Base-by-base conservation (phyloP, 805 yeast genomes). In the Suhomyces pyralidae region DNA sequence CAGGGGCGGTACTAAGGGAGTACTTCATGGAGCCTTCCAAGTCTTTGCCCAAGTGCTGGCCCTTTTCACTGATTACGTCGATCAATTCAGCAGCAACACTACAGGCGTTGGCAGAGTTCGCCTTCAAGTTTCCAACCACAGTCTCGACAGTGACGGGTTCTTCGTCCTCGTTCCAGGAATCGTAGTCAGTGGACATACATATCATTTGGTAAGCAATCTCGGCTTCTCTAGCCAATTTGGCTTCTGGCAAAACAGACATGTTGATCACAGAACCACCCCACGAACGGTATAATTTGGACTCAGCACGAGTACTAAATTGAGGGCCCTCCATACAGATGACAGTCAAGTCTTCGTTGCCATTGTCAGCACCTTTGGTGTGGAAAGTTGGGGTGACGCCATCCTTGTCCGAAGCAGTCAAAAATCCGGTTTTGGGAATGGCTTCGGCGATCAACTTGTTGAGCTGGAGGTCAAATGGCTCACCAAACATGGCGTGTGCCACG, bases 311-410 rank as follows among this genome's bases (percentile, higher is more conserved):
- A 38, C 96, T 86, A 71, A 94, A 94, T 48, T 94, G 97, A 3
- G 99, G 99, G 43, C 99, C 99, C 73, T 93, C 99, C 99, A 94
- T 94, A 70, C 99, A 94, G 57, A 94, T 81, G 40, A 94, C 83
- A 6, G 96, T 88, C 53, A 88, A 73, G 63, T 93, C 97, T 53
- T 82, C 84, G 51, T 81, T 82, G 32, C 72, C 72, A 59, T 83
- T 85, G 48, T 90, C 74, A 51, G 68, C 73, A 19, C 61, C 52
- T 68, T 83, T 85, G 50, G 90, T 77, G 72, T 88, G 96, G 70
- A 92, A 72, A 45, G 69, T 70, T 4, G 68, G 83, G 70, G 50
- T 46, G 26, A 62, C 66, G 15, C 56, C 69, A 56, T 50, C 72
- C 43, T 60, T 56, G 48, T 80, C 81, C 25, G 73, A 75, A 32